Conservation (phyloP, 257 asterid species). For the Vinca minor region DNA sequence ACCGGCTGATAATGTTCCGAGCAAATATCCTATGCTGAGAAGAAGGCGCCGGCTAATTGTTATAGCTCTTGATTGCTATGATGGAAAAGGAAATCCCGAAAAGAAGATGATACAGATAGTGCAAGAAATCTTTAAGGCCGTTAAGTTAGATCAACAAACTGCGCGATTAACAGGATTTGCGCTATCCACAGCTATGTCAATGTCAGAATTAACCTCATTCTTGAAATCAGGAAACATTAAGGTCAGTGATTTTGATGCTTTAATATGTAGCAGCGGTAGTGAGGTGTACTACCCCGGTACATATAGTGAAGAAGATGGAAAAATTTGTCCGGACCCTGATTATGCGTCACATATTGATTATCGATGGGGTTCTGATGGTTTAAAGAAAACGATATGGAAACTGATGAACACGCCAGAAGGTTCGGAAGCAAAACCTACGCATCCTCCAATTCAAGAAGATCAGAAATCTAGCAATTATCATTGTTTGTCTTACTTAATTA, state of each 20-base stretch:
- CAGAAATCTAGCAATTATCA: slow-evolving; percentile 54
- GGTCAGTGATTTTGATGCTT: slow-evolving; percentile 57
- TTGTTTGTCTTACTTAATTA: slow-evolving; percentile 65
- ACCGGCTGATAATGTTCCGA: slow-evolving; percentile 24
- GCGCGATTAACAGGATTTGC: slow-evolving; percentile 56
- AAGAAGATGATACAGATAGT: slow-evolving; percentile 45
- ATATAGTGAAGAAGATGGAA: slow-evolving; percentile 40
- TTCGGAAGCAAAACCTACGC: slow-evolving; percentile 21
- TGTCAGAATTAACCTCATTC: slow-evolving; percentile 42
- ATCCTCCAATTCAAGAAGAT: slow-evolving; percentile 42
- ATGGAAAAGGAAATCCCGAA: slow-evolving; percentile 46
- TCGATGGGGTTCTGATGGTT: slow-evolving; percentile 82
- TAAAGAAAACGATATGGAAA: slow-evolving; percentile 74
- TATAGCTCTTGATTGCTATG: slow-evolving; percentile 71
- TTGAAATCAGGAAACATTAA: slow-evolving; percentile 46
- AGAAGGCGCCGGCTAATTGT: slow-evolving; percentile 53
- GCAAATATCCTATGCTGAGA: slow-evolving; percentile 66
- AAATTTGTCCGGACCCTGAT: slow-evolving; percentile 52
- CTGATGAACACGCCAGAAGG: slow-evolving; percentile 49
- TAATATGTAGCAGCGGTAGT: slow-evolving; percentile 77
- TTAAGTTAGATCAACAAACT: slow-evolving; percentile 43
- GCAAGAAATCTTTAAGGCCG: slow-evolving; percentile 48
- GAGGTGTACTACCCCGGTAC: slow-evolving; percentile 69
- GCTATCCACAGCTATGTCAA: slow-evolving; percentile 68
- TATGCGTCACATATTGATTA: slow-evolving; percentile 70